Percentiles rank a stretch among this genome's conserved stretches.
phyloP scores from a whole-genome alignment of 495 filamentous ascomycete genomes.

The Penicillium tannophilum region DNA sequence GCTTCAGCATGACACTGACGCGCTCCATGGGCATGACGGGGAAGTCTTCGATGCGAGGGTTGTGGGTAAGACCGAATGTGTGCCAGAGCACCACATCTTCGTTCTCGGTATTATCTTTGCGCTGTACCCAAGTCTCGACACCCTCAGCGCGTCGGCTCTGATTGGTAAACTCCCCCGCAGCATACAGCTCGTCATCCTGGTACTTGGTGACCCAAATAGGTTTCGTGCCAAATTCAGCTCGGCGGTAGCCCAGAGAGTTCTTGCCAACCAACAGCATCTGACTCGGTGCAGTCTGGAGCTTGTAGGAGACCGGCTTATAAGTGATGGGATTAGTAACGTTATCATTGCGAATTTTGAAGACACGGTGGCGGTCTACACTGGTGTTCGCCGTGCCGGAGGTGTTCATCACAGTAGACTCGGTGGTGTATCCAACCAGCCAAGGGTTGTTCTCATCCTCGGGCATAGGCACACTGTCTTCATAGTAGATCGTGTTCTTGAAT shows the following conservation, averaged over 20 bases:
- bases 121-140: slow-evolving; percentile 55
- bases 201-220: slow-evolving; percentile 82
- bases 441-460: slow-evolving; percentile 77
- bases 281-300: slow-evolving; percentile 71
- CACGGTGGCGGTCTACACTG: slow-evolving; percentile 62
- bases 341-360: slow-evolving; percentile 80
- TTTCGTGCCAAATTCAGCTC: slow-evolving; percentile 82
- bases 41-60: slow-evolving; percentile 62
- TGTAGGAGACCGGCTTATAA: slow-evolving; percentile 75
- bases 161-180: slow-evolving; percentile 85
- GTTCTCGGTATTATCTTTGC: slow-evolving; percentile 53
- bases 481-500: slow-evolving; percentile 66
- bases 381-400: slow-evolving; percentile 66
- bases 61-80: slow-evolving; percentile 64
- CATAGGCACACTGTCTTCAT: slow-evolving; percentile 73
- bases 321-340: slow-evolving; percentile 69
- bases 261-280: slow-evolving; percentile 78
- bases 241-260: slow-evolving; percentile 66
- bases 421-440: slow-evolving; percentile 74
- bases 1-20: slow-evolving; percentile 69
- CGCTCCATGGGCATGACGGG: slow-evolving; percentile 65
- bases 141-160: slow-evolving; percentile 68
- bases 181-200: slow-evolving; percentile 75
- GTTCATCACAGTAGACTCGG: slow-evolving; percentile 60
- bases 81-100: slow-evolving; percentile 62